Percentiles rank a stretch among this genome's conserved stretches.
These are phyloP conservation scores for Moesziomyces sp. DNA, from an alignment of 1,284 basidiomycete species.

Conservation along the genomic window DNA sequence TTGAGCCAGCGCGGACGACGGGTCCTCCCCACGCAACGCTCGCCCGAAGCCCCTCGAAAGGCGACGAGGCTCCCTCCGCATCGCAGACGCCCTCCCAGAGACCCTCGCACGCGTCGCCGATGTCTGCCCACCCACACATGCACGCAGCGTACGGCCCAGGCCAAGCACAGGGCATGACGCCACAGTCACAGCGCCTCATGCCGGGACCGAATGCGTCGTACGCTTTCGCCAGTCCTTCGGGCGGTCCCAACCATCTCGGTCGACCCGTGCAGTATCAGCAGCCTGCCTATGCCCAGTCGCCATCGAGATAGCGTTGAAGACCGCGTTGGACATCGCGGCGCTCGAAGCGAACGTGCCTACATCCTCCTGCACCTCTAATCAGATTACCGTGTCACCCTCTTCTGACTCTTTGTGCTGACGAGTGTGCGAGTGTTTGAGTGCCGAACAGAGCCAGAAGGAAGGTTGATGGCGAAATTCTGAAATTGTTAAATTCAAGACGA, in stretches of 20 bases:
- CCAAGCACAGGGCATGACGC: constrained; percentile 11
- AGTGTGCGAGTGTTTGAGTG: not conserved
- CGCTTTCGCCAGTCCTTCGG: constrained; percentile 27
- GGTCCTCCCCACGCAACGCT: not conserved
- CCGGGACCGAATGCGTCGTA: constrained; percentile 29
- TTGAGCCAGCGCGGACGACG: constrained; percentile 16
- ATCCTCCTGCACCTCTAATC: not conserved
- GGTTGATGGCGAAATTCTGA: not conserved
- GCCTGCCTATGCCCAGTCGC: constrained; percentile 2
- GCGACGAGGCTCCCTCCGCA: constrained; percentile 8
- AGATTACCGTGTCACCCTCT: not conserved
- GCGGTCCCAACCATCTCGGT: constrained; percentile 12
- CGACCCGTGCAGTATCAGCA: constrained; percentile 17
- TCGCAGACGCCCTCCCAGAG: constrained; percentile 1
- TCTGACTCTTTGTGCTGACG: not conserved
- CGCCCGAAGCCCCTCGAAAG: not conserved
- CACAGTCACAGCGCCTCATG: constrained; percentile 22
- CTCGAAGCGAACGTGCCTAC: too few species aligned
- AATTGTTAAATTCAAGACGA: constrained; percentile 1
- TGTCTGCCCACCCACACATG: constrained; percentile 30
- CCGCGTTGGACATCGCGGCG: too few species aligned
- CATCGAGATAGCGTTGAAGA: not conserved
- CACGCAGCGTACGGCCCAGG: constrained; percentile 11
- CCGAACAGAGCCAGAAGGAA: too few species aligned
- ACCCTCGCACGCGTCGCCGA: constrained; percentile 7